Evolutionary conservation across 768 basidiomycete species (phyloP), one percentile per base, ranked within the genome.

Genomic region (Russula abietina): DNA sequence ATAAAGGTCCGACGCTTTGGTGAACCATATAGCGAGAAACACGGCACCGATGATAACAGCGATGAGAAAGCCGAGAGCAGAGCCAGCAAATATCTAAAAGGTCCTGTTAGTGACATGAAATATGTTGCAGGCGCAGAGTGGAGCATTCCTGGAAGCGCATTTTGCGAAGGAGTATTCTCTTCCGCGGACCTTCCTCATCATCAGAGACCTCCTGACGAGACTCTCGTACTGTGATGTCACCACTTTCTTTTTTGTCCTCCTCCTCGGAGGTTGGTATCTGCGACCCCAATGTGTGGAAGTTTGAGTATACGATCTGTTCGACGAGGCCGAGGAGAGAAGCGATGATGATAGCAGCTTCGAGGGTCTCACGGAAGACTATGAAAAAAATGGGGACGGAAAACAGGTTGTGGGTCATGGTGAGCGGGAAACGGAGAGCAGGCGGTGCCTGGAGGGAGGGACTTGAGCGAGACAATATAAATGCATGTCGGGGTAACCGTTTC

Each of bases 11-110:
- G 81, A 80, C 0, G 95, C 88, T 70, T 90, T 84, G 33, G 93
- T 98, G 76, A 96, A 98, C 89, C 93, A 98, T 46, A 97, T 82
- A 8, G 89, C 93, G 65, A 98, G 89, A 75, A 96, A 98, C 2
- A 92, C 86, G 14, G 90, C 93, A 38, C 95, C 96, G 62, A 98
- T 87, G 39, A 87, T 81, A 26, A 91, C 72, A 6, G 96, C 87
- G 50, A 93, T 76, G 62, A 88, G 72, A n/a, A 98, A 78, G 9
- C 96, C 96, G 28, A 82, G 66, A 7, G 76, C 74, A 1, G 89
- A 83, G 16, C 93, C 93, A n/a, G 83, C 69, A 71, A 92, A 84
- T 59, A 95, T 89, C 85, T 93, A 69, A 14, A 61, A n/a, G 3
- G 26, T 2, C 6, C 17, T n/a, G 19, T 55, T 19, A 54, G 55